These are phyloP conservation scores for Beauveria bassiana DNA, from an alignment of 2,329 filamentous ascomycete species.

Conservation along the genomic window DNA sequence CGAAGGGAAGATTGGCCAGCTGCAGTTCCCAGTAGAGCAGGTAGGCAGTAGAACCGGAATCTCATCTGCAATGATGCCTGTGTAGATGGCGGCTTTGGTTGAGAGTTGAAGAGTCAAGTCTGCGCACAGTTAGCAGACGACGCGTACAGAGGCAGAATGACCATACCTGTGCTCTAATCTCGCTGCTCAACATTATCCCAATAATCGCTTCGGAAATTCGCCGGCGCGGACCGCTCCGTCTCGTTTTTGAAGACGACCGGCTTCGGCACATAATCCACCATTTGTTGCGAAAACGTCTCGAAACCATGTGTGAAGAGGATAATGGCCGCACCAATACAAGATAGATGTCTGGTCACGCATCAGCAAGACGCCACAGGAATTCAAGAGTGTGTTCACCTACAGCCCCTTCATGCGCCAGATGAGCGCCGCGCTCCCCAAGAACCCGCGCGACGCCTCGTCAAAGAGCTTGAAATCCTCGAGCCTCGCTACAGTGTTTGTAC, in stretches of 20 bases:
- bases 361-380: background rate
- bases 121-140: background rate
- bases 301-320: conserved; percentile 29
- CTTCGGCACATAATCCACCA: conserved; percentile 25
- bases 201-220: conserved; percentile 26
- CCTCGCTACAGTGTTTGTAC: conserved; percentile 24
- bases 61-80: conserved; percentile 26
- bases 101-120: conserved; percentile 22
- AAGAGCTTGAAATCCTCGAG: conserved; percentile 32
- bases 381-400: conserved; percentile 14
- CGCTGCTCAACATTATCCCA: conserved; percentile 25
- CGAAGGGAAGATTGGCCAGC: conserved; percentile 29
- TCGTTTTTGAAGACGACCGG: conserved; percentile 17
- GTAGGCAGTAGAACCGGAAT: conserved; percentile 19
- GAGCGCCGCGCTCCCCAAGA: conserved; percentile 27
- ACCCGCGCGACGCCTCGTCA: conserved; percentile 29
- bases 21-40: conserved; percentile 28
- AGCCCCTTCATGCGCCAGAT: conserved; percentile 28
- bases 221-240: conserved; percentile 16
- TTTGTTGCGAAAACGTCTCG: conserved; percentile 32
- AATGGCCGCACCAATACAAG: conserved; percentile 30
- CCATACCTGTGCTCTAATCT: conserved; percentile 13
- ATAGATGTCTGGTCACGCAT: conserved; percentile 22
- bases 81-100: conserved; percentile 31
- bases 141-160: too few relatives aligned